Evolutionary conservation across 371 early-diverging fungal species (phyloP).

Genomic region (Parasitella parasitica): DNA sequence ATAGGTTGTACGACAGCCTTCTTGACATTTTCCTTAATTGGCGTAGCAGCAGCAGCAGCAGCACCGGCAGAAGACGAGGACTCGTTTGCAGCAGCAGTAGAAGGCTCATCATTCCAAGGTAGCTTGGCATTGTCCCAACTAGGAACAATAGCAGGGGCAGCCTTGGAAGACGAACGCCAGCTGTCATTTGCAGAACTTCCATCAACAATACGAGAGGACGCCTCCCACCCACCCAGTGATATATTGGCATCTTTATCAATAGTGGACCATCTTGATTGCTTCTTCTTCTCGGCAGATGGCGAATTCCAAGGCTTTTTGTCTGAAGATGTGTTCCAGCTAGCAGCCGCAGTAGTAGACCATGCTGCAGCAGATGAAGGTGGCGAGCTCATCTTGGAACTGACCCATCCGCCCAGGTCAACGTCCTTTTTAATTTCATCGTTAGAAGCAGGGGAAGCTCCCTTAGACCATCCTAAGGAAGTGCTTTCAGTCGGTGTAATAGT

Average conservation of each 20-base stretch:
- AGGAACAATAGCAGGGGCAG: neutral
- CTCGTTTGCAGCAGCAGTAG: neutral
- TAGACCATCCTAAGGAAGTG: neutral
- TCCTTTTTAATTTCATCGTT: neutral
- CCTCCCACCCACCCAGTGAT: neutral
- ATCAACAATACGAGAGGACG: neutral
- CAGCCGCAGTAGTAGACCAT: slow-evolving; percentile 5
- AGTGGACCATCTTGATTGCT: neutral
- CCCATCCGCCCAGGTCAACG: neutral
- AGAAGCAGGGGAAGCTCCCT: neutral
- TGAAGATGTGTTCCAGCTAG: neutral
- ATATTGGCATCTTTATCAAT: neutral
- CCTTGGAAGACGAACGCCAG: neutral
- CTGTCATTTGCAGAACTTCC: neutral
- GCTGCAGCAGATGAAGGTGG: neutral
- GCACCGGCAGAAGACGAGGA: neutral
- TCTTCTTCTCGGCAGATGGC: neutral
- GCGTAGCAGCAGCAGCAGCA: neutral
- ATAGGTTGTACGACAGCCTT: neutral
- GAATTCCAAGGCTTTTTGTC: neutral
- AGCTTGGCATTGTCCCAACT: slow-evolving; percentile 4
- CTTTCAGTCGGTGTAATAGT: neutral
- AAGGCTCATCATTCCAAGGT: slow-evolving; percentile 11
- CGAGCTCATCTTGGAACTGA: neutral
- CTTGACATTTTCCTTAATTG: neutral